These are phyloP conservation scores for Murraya koenigii DNA, from an alignment of 345 rosid genomes.

Conservation along the genomic window DNA sequence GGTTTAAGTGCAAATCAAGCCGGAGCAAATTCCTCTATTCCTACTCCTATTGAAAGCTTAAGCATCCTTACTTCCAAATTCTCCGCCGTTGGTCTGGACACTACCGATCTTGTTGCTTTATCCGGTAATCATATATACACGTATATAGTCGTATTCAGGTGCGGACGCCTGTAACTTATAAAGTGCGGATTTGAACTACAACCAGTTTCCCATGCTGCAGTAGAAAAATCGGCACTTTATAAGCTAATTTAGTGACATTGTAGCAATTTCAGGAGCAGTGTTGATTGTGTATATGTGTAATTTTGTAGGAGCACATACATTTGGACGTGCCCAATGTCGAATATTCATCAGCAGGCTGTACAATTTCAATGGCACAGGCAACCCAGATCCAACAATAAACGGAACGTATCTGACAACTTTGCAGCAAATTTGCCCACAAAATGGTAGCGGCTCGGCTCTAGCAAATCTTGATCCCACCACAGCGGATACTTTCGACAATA, in stretches of 20 bases:
- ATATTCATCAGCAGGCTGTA: conserved; percentile 37
- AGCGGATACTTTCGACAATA: conserved; percentile 37
- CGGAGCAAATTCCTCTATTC: conserved; percentile 51
- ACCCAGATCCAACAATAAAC: conserved; percentile 37
- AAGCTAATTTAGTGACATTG: no score
- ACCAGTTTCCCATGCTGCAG: no score
- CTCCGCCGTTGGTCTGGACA: conserved; percentile 55
- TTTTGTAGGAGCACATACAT: conserved; percentile 41
- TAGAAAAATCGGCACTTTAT: no score
- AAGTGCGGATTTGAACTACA: no score
- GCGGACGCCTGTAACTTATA: no score
- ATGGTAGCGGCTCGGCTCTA: conserved; percentile 15
- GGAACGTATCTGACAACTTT: conserved; percentile 29
- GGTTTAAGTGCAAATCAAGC: conserved; percentile 50
- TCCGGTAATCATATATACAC: conserved; percentile 40
- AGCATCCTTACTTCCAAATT: conserved; percentile 47
- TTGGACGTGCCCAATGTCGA: conserved; percentile 42
- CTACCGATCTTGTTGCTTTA: conserved; percentile 63
- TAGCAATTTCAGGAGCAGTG: no score
- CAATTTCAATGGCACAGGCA: conserved; percentile 37
- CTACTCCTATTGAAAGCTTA: conserved; percentile 49
- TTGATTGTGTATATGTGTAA: neutral
- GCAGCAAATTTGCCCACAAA: conserved; percentile 35
- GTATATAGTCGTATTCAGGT: no score
- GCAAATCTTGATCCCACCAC: conserved; percentile 41